Percentiles rank a stretch among this genome's conserved stretches.
These are phyloP conservation scores for Calonectria leucothoes DNA, from an alignment of 2,329 filamentous ascomycete genomes.

Conservation along the genomic window DNA sequence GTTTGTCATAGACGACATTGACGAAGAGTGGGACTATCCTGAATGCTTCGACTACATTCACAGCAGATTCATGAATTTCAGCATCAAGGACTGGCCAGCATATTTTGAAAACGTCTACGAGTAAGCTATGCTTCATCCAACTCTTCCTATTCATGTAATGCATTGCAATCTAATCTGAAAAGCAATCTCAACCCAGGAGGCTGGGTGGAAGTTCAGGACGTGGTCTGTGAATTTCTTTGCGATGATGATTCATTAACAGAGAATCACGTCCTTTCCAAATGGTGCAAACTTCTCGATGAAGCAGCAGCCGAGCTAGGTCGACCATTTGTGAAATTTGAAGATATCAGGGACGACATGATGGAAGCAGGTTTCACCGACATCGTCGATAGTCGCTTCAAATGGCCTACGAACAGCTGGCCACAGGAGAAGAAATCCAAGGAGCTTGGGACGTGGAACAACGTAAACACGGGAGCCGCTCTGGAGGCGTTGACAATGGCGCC, in stretches of 20 bases:
- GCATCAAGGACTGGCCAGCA: not conserved
- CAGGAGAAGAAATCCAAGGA: constrained; percentile 62
- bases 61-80: constrained; percentile 16
- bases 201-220: constrained; percentile 34
- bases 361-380: constrained; percentile 65
- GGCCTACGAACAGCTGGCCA: constrained; percentile 63
- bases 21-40: constrained; percentile 7
- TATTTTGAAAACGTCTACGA: not conserved
- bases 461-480: constrained; percentile 36
- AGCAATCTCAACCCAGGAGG: constrained; percentile 29
- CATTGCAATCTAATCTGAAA: not conserved
- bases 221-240: constrained; percentile 29
- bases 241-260: constrained; percentile 29
- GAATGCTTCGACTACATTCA: constrained; percentile 9
- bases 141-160: too few relatives aligned
- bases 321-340: constrained; percentile 34
- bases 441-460: constrained; percentile 50
- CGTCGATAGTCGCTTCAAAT: constrained; percentile 56
- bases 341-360: constrained; percentile 47
- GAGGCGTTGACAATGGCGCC: constrained; percentile 45
- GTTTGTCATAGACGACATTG: constrained; percentile 5
- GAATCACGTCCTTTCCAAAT: constrained; percentile 35
- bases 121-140: not conserved
- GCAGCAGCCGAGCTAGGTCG: constrained; percentile 43
- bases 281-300: constrained; percentile 42